These are phyloP conservation scores for Backusella parvicylindrica DNA, from an alignment of 192 early-diverging fungal species.

Conservation along the genomic window DNA sequence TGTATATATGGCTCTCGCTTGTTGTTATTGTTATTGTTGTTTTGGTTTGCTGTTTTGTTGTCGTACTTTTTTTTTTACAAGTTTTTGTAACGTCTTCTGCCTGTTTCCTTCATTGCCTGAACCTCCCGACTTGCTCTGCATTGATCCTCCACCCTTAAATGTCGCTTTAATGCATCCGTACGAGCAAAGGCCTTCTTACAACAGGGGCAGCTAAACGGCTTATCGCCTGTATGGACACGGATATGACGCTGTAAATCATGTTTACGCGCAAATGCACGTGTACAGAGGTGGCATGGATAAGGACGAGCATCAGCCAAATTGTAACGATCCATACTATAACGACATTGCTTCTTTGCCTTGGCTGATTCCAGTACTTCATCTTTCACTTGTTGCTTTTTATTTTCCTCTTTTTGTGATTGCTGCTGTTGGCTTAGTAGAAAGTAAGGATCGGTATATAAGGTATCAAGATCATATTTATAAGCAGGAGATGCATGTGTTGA, in stretches of 20 bases:
- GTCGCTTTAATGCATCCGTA: constrained; percentile 73
- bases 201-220: constrained; percentile 64
- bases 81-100: neutral
- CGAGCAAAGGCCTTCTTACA: constrained; percentile 72
- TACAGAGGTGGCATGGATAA: constrained; percentile 59
- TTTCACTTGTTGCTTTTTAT: neutral
- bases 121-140: constrained; percentile 39
- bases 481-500: neutral
- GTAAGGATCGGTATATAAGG: neutral
- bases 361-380: neutral
- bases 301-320: constrained; percentile 26
- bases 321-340: neutral
- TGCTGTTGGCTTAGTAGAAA: neutral
- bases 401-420: neutral
- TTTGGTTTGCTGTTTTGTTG: neutral
- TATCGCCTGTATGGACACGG: constrained; percentile 59
- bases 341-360: neutral
- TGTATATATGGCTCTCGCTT: neutral
- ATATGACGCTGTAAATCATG: constrained; percentile 77
- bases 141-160: constrained; percentile 54
- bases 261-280: constrained; percentile 68
- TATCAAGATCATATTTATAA: constrained; percentile 1
- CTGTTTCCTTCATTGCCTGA: constrained; percentile 12
- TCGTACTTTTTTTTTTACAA: neutral
- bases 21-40: neutral